Base-by-base conservation (phyloP, 2,329 filamentous ascomycete genomes). In the Penicillium digitatum region DNA sequence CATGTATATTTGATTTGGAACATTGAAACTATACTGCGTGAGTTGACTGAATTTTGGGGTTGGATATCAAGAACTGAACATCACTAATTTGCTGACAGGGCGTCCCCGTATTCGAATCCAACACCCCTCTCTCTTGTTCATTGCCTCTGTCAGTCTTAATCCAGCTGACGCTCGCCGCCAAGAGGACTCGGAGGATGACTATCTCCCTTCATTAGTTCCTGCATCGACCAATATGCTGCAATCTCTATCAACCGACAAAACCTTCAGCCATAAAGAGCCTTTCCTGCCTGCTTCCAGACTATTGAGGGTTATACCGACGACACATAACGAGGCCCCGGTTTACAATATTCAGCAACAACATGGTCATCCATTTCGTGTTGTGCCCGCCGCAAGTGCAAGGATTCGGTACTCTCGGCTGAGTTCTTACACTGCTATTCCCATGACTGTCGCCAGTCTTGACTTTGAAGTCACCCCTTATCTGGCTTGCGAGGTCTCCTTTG, bases 201-300 rank as follows among this genome's bases (percentile, higher is more conserved):
- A 82, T 60, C 73, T 85, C 7, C 76, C 79, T 16, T 78, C 79
- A 45, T 73, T 78, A 43, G 72, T 81, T n/a, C 80, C 82, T 6
- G 74, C 80, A n/a, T 81, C 82, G 0, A 71, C 78, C 10, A 86
- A 85, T 57, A 74, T 86, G 16, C 73, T 86, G 10, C 79, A 83
- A 59, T 74, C 82, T 4, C 76, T 85, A 48, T 75, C 78, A 22
- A 74, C 72, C 42, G 79, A 81, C 56, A 78, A 79, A 40, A 72
- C 74, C 2, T 67, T 81, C 29, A 66, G 66, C n/a, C 72, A 74
- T 24, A 73, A 76, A 27, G 71, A 78, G 42, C 79, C 82, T 24
- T 81, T 80, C 55, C 75, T 86, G 11, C 81, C 82, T n/a, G 81
- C 82, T 24, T 79, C 81, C 40, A 74, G 81, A 45, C 78, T 85